Conservation (phyloP, 2,329 filamentous ascomycete species). For the Podosphaera xanthii region DNA sequence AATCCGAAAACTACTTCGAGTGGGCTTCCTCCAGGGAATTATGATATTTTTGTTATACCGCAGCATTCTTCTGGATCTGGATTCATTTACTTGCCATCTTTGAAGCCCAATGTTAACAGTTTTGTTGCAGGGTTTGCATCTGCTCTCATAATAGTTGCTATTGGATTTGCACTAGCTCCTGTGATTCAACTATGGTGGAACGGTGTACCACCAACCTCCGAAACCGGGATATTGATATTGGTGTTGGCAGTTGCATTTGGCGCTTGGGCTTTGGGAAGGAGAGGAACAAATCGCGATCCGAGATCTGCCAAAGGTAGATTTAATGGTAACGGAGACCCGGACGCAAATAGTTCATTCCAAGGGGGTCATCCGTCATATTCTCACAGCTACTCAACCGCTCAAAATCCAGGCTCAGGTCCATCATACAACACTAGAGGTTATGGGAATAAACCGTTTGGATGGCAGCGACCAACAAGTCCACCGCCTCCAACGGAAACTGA, state of each 20-base stretch:
- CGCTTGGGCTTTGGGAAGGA: conserved; percentile 55
- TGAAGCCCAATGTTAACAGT: conserved; percentile 69
- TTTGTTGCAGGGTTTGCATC: conserved; percentile 71
- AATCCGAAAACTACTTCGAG: conserved; percentile 42
- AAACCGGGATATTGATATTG: conserved; percentile 48
- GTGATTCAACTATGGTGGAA: conserved; percentile 52
- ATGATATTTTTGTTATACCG: conserved; percentile 93
- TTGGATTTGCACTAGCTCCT: conserved; percentile 55
- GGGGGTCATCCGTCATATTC: conserved; percentile 6
- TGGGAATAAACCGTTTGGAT: conserved; percentile 5
- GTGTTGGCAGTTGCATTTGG: conserved; percentile 50
- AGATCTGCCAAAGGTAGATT: conserved; percentile 14
- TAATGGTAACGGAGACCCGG: conserved; percentile 4
- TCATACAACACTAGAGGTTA: conserved; percentile 8
- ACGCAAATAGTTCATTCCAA: conserved; percentile 5
- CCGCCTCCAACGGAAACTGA: conserved; percentile 5
- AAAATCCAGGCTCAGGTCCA: conserved; percentile 2
- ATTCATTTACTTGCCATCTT: conserved; percentile 81
- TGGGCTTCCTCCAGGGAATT: conserved; percentile 72
- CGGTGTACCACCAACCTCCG: conserved; percentile 46
- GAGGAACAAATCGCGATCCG: conserved; percentile 27
- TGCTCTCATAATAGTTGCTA: conserved; percentile 45
- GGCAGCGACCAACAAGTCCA: conserved; percentile 9
- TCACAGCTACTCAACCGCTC: background rate
- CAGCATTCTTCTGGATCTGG: conserved; percentile 74